Conservation (phyloP, 2,329 filamentous ascomycete species). For the Fusarium sp. region DNA sequence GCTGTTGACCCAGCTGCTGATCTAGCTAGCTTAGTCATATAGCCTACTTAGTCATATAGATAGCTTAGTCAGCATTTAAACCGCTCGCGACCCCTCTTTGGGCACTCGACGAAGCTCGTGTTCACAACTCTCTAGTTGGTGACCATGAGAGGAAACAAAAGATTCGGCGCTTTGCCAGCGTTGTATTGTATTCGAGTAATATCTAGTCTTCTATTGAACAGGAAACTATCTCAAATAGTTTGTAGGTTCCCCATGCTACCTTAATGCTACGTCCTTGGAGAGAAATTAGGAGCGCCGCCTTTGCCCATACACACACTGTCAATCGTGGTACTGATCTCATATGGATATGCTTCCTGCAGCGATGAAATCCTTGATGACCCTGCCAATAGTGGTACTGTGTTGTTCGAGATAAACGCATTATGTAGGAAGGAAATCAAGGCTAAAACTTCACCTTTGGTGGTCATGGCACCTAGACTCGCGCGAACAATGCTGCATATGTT, state of each 20-base stretch:
- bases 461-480: constrained; percentile 71
- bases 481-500: constrained; percentile 62
- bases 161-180: no score
- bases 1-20: no score
- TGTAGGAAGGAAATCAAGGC: constrained; percentile 59
- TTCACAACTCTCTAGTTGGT: no score
- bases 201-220: not conserved
- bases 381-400: constrained; percentile 14
- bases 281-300: not conserved
- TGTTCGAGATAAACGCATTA: constrained; percentile 30
- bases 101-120: no score
- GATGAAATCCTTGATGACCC: constrained; percentile 26
- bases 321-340: constrained; percentile 10
- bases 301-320: constrained; percentile 2
- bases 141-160: no score
- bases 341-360: constrained; percentile 27
- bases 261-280: not conserved
- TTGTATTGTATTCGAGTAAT: not conserved
- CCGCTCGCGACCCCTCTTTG: no score
- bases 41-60: no score
- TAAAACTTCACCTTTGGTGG: constrained; percentile 65
- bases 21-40: no score
- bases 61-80: no score
- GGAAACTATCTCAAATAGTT: no score
- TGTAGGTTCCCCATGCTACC: no score